Conservation (phyloP, 345 rosid genomes). For the Pistacia atlantica region DNA sequence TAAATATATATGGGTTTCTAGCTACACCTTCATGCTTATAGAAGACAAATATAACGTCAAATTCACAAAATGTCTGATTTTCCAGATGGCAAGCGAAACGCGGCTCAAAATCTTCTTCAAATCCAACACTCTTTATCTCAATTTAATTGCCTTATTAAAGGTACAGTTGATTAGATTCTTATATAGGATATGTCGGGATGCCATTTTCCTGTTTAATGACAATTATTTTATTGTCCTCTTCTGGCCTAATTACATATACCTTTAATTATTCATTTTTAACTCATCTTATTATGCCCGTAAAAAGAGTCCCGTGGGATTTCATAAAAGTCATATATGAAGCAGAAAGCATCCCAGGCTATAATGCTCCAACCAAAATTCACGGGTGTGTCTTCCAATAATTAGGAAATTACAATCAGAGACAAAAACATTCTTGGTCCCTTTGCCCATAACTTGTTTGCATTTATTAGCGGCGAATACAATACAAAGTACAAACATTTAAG, state of each 20-base stretch:
- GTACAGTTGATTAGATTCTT: neutral
- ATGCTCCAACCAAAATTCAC: too few relatives aligned
- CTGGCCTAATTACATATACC: neutral
- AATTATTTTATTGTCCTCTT: neutral
- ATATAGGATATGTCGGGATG: neutral
- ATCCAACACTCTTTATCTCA: neutral
- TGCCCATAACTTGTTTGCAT: neutral
- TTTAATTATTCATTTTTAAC: too few relatives aligned
- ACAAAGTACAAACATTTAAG: slow-evolving; percentile 2
- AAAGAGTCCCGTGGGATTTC: too few relatives aligned
- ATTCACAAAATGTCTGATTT: neutral
- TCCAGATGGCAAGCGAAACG: neutral
- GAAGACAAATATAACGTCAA: neutral
- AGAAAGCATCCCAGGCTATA: too few relatives aligned
- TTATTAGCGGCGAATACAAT: neutral
- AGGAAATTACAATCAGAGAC: too few relatives aligned
- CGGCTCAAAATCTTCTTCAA: neutral
- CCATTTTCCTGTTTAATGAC: neutral
- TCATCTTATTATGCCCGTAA: too few relatives aligned
- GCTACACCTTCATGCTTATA: too few relatives aligned
- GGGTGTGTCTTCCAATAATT: too few relatives aligned
- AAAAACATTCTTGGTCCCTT: neutral
- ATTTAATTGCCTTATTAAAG: neutral
- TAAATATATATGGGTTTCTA: too few relatives aligned
- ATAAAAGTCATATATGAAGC: too few relatives aligned